phyloP scores from a whole-genome alignment of 495 filamentous ascomycete species.

The Penicillium angulare region DNA sequence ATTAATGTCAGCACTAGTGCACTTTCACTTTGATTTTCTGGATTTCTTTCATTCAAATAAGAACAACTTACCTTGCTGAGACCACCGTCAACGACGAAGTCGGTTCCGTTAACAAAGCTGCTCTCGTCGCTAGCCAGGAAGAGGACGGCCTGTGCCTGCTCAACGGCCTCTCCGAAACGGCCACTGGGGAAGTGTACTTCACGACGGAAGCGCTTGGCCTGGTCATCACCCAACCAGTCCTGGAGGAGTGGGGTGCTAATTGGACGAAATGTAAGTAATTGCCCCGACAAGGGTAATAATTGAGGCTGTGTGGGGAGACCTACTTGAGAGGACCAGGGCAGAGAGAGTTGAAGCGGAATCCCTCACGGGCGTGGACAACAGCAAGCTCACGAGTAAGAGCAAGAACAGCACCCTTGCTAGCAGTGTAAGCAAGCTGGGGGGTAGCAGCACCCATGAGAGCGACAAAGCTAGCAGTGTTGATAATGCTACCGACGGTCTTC shows the following conservation, averaged over 20 bases:
- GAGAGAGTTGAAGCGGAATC: conserved; percentile 81
- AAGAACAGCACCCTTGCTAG: conserved; percentile 88
- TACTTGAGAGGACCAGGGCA: conserved; percentile 94
- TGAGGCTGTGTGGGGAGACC: conserved; percentile 14
- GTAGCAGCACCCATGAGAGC: conserved; percentile 89
- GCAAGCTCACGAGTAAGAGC: conserved; percentile 78
- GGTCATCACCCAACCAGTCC: conserved; percentile 90
- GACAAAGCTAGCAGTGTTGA: conserved; percentile 94
- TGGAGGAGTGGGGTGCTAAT: conserved; percentile 8
- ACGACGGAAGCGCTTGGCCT: conserved; percentile 75
- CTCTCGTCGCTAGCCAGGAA: conserved; percentile 94
- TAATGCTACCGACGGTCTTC: conserved; percentile 76
- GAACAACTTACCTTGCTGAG: conserved; percentile 68
- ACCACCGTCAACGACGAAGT: conserved; percentile 96
- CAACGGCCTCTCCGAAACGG: conserved; percentile 93
- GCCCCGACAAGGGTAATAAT: no score
- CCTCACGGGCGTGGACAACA: conserved; percentile 82
- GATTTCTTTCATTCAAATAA: background rate
- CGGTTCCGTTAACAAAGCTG: conserved; percentile 87
- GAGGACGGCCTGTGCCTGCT: conserved; percentile 90
- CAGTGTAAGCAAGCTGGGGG: conserved; percentile 92
- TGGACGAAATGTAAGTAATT: background rate
- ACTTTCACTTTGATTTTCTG: background rate
- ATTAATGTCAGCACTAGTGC: conserved; percentile 12
- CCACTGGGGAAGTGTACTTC: conserved; percentile 95